Evolutionary conservation across 1,284 basidiomycete species (phyloP).

Genomic region (Cutaneotrichosporon curvatum): DNA sequence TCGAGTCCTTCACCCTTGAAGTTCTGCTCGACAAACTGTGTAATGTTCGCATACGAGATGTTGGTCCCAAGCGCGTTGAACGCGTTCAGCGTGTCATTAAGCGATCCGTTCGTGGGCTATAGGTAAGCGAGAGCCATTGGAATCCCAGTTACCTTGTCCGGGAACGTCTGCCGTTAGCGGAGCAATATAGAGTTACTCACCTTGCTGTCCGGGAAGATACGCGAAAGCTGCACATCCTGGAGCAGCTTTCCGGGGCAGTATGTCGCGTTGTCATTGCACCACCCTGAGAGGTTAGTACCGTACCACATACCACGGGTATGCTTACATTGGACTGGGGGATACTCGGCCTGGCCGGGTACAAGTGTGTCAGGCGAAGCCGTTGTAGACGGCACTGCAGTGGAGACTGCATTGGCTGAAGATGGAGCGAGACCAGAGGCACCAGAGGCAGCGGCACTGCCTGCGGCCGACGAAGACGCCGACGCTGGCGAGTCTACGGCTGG

Average conservation of each 20-base stretch:
- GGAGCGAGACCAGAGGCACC: neutral
- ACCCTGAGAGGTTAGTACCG: too few species aligned
- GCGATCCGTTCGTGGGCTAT: slow-evolving; percentile 63
- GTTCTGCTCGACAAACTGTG: slow-evolving; percentile 65
- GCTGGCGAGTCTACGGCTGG: neutral
- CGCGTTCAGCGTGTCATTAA: slow-evolving; percentile 61
- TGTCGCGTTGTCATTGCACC: slow-evolving; percentile 54
- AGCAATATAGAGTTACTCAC: slow-evolving; percentile 43
- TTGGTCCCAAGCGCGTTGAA: slow-evolving; percentile 60
- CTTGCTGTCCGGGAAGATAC: slow-evolving; percentile 72
- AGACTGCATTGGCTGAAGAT: neutral
- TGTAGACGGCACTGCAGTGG: slow-evolving; percentile 53
- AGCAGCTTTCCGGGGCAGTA: slow-evolving; percentile 74
- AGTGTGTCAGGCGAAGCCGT: slow-evolving; percentile 53
- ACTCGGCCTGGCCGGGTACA: slow-evolving; percentile 60
- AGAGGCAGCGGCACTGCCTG: neutral
- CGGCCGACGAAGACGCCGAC: neutral
- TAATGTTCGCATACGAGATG: slow-evolving; percentile 47
- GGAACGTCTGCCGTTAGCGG: slow-evolving; percentile 51
- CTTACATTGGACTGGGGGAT: slow-evolving; percentile 59
- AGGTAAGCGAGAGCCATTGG: neutral
- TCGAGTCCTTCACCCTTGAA: slow-evolving; percentile 81
- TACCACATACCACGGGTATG: too few species aligned
- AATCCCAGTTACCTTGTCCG: slow-evolving; percentile 54
- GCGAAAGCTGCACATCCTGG: slow-evolving; percentile 75